Conservation (phyloP, 2,329 filamentous ascomycete genomes). For the Botryotinia globosa region DNA sequence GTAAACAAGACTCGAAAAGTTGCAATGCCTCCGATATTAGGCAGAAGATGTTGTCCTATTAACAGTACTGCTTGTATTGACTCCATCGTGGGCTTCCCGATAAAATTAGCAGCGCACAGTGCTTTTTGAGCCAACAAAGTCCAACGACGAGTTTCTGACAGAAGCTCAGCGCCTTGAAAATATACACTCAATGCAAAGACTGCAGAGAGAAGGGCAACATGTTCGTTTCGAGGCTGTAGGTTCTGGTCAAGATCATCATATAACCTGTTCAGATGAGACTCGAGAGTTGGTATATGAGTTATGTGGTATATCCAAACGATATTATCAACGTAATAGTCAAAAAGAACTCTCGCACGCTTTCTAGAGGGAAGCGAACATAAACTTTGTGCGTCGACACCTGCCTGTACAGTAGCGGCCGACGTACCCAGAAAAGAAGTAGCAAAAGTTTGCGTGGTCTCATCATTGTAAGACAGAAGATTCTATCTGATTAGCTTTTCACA, state of each 20-base stretch:
- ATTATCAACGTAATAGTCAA: conserved; percentile 27
- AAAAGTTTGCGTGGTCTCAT: conserved; percentile 24
- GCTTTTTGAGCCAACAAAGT: conserved; percentile 27
- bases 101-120: conserved; percentile 34
- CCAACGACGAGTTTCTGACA: conserved; percentile 22
- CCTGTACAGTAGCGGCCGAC: conserved; percentile 9
- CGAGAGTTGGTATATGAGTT: conserved; percentile 30
- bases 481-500: not conserved
- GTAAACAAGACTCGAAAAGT: conserved; percentile 38
- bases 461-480: not conserved
- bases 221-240: conserved; percentile 22
- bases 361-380: conserved; percentile 24
- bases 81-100: conserved; percentile 37
- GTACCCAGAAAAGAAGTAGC: conserved; percentile 24
- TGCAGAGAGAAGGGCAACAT: conserved; percentile 26
- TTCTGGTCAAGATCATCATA: conserved; percentile 25
- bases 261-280: conserved; percentile 19
- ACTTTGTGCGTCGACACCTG: conserved; percentile 19
- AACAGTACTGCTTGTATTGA: conserved; percentile 41
- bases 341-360: conserved; percentile 20
- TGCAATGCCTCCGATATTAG: conserved; percentile 40
- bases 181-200: conserved; percentile 29
- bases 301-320: conserved; percentile 32
- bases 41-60: conserved; percentile 38
- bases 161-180: conserved; percentile 21